phyloP scores from a whole-genome alignment of 2,329 filamentous ascomycete genomes.

The Septoria petroselini region DNA sequence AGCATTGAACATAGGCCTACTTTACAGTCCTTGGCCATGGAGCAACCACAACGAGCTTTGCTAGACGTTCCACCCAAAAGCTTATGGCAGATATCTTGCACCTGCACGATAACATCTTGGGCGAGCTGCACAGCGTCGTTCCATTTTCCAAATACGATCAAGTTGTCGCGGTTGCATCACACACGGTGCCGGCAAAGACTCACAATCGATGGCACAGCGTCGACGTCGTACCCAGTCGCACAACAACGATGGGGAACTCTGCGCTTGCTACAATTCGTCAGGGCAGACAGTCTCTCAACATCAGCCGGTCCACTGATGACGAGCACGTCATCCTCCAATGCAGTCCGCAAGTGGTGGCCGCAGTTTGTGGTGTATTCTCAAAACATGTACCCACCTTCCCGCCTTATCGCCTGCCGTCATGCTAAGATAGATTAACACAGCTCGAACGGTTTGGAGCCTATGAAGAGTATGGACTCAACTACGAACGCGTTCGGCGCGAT shows the following conservation, averaged over 20 bases:
- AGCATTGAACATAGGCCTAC: slow-evolving; percentile 38
- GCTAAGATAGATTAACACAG: slow-evolving; percentile 51
- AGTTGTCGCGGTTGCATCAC: slow-evolving; percentile 22
- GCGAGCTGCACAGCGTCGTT: slow-evolving; percentile 67
- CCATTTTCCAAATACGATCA: slow-evolving; percentile 59
- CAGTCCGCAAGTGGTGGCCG: slow-evolving; percentile 53
- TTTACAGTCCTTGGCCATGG: slow-evolving; percentile 42
- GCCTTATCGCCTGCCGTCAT: slow-evolving; percentile 39
- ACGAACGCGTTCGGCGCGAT: slow-evolving; percentile 79
- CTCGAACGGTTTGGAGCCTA: slow-evolving; percentile 81
- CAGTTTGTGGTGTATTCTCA: slow-evolving; percentile 55
- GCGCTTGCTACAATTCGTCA: slow-evolving; percentile 34
- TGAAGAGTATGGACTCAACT: slow-evolving; percentile 87
- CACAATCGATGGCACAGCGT: slow-evolving; percentile 50
- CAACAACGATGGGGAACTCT: slow-evolving; percentile 34
- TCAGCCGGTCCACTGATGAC: slow-evolving; percentile 42
- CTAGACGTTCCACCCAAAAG: slow-evolving; percentile 32
- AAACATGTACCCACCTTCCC: slow-evolving; percentile 45
- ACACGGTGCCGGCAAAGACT: slow-evolving; percentile 30
- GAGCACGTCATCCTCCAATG: slow-evolving; percentile 43
- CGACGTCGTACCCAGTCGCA: slow-evolving; percentile 43
- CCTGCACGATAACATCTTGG: slow-evolving; percentile 77
- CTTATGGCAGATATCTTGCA: slow-evolving; percentile 66
- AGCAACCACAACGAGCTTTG: slow-evolving; percentile 28
- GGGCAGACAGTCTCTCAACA: slow-evolving; percentile 47